Percentiles rank a stretch among this genome's conserved stretches.
Evolutionary conservation across 768 basidiomycete genomes (phyloP).

Genomic region (Trametes villosa): DNA sequence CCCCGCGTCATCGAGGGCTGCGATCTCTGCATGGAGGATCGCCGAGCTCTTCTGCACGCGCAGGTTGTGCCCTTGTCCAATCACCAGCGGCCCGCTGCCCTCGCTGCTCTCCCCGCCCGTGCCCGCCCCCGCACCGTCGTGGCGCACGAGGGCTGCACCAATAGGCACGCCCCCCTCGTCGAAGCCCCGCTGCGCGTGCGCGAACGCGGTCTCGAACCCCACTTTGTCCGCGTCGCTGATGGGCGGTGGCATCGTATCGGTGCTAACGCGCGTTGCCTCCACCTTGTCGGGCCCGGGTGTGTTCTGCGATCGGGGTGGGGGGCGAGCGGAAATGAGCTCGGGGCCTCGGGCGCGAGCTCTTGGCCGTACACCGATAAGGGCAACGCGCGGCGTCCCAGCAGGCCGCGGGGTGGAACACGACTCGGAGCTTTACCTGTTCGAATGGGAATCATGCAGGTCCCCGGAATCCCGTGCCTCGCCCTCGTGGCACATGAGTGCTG

Average conservation of each 20-base stretch:
- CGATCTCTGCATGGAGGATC: slow-evolving; percentile 53
- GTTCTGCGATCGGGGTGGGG: not conserved
- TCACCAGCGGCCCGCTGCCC: slow-evolving; percentile 25
- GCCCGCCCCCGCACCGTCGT: slow-evolving; percentile 11
- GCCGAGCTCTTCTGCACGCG: slow-evolving; percentile 49
- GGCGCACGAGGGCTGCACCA: slow-evolving; percentile 51
- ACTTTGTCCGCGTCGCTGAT: slow-evolving; percentile 30
- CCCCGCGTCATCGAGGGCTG: slow-evolving; percentile 58
- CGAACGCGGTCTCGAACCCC: slow-evolving; percentile 39
- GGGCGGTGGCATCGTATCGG: slow-evolving; percentile 5
- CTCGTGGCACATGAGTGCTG: not conserved
- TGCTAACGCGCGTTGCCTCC: not conserved
- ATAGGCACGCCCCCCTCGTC: slow-evolving; percentile 66
- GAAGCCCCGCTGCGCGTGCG: slow-evolving; percentile 51
- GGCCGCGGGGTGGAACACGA: not conserved
- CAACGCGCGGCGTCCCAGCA: no score
- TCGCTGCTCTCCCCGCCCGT: not conserved
- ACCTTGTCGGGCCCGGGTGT: not conserved
- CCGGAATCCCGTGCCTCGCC: not conserved
- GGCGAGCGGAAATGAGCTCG: not conserved
- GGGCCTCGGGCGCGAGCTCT: no score
- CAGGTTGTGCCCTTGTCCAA: slow-evolving; percentile 50
- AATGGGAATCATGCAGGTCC: slow-evolving; percentile 13
- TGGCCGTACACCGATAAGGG: not conserved
- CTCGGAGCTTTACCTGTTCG: not conserved